Base-by-base conservation (phyloP, 176 grass and related monocot genomes). In the Rhynchospora breviuscula region DNA sequence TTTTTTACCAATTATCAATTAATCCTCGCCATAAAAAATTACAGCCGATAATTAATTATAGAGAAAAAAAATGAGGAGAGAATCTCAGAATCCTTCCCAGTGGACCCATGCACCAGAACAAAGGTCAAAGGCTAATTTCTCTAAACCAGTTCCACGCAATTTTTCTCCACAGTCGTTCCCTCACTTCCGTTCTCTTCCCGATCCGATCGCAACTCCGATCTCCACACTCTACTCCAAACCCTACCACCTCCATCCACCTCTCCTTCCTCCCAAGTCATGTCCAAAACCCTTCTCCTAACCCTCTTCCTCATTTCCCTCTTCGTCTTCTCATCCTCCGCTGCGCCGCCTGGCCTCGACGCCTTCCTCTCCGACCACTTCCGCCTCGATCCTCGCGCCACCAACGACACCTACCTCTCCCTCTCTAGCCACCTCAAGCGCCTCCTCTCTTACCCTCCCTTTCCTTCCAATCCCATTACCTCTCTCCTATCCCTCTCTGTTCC, bases 361-460 rank as follows among this genome's bases (percentile, higher is more conserved):
- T 88, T 94, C 88, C 88, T 94, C 19, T 79, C 86, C 9, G 76
- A 81, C 1, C 78, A 86, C 33, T 68, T 64, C 84, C 18, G 35
- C 63, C 84, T 81, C 44, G 93, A 92, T 15, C 88, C 86, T 45
- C 52, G 78, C 17, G 93, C 90, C 18, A 18, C 35, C 17, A 90
- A 90, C 81, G 93, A 94, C 65, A 89, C 90, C 78, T 94, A 87
- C 81, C 21, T 7, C 40, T 59, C 88, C 22, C 93, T 94, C 58
- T 78, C 93, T 0, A 17, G 68, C 17, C 7, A 23, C 63, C 71
- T 94, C 10, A 87, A 71, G 59, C 88, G 90, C 70, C 9, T 45
- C 56, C 84, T 88, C 65, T 80, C 88, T 7, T 18, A 18, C 56
- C 65, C 72, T 51, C 8, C 51, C 45, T 68, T 79, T 7, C 73